A percentile compares a stretch with the other conserved stretches of the same genome.
phyloP scores from a whole-genome alignment of 768 basidiomycete species.

The Kwoniella bestiolae region DNA sequence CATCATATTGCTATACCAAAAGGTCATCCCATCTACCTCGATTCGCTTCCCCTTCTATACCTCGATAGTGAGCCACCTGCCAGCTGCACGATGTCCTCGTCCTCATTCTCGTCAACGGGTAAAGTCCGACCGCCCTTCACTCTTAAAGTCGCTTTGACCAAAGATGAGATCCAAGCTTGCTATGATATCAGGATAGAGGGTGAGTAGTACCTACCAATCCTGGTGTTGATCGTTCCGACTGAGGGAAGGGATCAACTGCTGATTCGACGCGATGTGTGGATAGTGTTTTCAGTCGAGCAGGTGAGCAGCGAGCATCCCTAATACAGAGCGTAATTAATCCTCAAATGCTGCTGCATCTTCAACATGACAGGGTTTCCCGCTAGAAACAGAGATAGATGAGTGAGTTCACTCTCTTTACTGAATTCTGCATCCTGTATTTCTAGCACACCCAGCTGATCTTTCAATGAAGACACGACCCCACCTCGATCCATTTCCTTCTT shows the following conservation, averaged over 20 bases:
- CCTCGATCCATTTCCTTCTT: slow-evolving; percentile 44
- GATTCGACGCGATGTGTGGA: not conserved
- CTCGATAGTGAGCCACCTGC: too few species aligned
- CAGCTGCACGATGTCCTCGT: not conserved
- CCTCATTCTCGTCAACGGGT: not conserved
- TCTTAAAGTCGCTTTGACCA: slow-evolving; percentile 36
- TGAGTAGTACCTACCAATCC: slow-evolving; percentile 19
- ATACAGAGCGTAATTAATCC: too few species aligned
- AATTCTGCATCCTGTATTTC: not conserved
- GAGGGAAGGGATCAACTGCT: not conserved
- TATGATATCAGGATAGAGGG: slow-evolving; percentile 53
- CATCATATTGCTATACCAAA: too few species aligned
- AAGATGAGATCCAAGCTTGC: slow-evolving; percentile 49
- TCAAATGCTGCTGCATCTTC: too few species aligned
- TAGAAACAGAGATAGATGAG: slow-evolving; percentile 53
- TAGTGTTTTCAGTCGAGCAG: slow-evolving; percentile 51
- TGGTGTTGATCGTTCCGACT: not conserved
- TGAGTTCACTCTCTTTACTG: slow-evolving; percentile 18
- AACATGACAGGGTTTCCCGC: slow-evolving; percentile 51
- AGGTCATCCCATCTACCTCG: too few species aligned
- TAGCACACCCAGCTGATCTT: not conserved
- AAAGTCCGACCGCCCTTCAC: slow-evolving; percentile 23
- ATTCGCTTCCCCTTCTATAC: too few species aligned
- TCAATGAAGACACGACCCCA: slow-evolving; percentile 35
- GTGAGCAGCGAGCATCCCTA: too few species aligned